These are phyloP conservation scores for Nemania sp. DNA, from an alignment of 2,329 filamentous ascomycete genomes.

Conservation along the genomic window DNA sequence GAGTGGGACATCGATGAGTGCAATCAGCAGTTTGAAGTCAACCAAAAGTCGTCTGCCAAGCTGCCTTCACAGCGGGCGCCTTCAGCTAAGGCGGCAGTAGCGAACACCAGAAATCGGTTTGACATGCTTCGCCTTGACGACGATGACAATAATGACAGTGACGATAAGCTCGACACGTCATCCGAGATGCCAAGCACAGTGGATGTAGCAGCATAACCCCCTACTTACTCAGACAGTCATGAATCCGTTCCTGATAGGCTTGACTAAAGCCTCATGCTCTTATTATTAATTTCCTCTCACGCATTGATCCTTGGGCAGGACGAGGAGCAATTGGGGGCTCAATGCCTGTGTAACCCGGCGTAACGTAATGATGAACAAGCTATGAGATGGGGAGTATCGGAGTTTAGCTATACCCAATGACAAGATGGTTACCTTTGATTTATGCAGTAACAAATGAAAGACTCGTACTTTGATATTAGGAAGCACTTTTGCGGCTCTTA, in stretches of 20 bases:
- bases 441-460: slow-evolving; percentile 11
- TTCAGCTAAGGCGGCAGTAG: slow-evolving; percentile 15
- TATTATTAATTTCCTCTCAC: too few relatives aligned
- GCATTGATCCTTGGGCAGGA: too few relatives aligned
- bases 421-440: background rate
- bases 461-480: slow-evolving; percentile 6
- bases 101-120: slow-evolving; percentile 34
- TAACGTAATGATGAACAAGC: background rate
- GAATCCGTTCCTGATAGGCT: background rate
- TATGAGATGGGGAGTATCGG: slow-evolving; percentile 15
- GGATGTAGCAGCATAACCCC: slow-evolving; percentile 28
- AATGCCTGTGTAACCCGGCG: background rate
- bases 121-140: slow-evolving; percentile 37
- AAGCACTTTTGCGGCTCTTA: too few relatives aligned
- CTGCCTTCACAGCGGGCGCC: slow-evolving; percentile 16
- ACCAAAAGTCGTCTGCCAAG: slow-evolving; percentile 31
- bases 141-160: slow-evolving; percentile 36
- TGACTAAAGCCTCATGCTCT: background rate
- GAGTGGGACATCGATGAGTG: slow-evolving; percentile 76
- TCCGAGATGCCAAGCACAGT: slow-evolving; percentile 37
- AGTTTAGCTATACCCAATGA: slow-evolving; percentile 22
- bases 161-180: slow-evolving; percentile 39
- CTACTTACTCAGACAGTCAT: background rate
- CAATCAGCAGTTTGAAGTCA: slow-evolving; percentile 55
- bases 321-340: background rate